Evolutionary conservation across 2,329 filamentous ascomycete genomes (phyloP), one percentile per base, ranked within the genome.

Genomic region (Phyllosticta citriasiana): DNA sequence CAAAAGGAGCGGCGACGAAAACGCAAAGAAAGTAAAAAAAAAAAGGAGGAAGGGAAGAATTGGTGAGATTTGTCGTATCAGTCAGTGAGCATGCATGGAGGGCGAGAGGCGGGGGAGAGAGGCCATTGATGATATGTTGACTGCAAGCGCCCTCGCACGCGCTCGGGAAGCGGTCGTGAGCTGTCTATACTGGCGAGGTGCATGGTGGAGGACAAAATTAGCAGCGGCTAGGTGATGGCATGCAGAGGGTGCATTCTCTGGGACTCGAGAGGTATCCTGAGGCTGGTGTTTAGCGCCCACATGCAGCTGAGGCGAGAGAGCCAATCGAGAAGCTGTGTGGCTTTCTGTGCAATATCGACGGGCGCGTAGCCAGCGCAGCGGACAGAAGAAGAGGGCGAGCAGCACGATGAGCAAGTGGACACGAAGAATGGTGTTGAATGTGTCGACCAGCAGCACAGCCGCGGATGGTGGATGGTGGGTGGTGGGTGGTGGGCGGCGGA

Each of bases 1-100:
- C 25, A 27, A 56, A 51, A 52, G 55, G 52, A 68, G 55, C 50
- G 50, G 53, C 63, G 35, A 61, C 25, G 52, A 56, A 61, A 62
- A 54, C 54, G 53, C 57, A 55, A 60, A 30, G 22, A 65, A 63
- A 67, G 65, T 62, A 66, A 64, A 62, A 27, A 35, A 35, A 63
- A 66, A 68, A n/a, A n/a, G n/a, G 63, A 68, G 67, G 27, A 30
- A 72, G 69, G 65, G 24, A 22, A 30, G 24, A 62, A 55, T 27
- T 66, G 67, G 70, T 72, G 67, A 74, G 67, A 67, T 69, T 65
- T 53, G 57, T 66, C 63, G 71, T 73, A 68, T 72, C 71, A 73
- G 69, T 72, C 71, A 73, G 69, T 35, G 52, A 51, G 56, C 55
- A 58, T 62, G 55, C 60, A 62, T 47, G 57, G 33, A 40, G 33